Conservation (phyloP, 805 yeast genomes). For the Cyberlindnera subsufficiens region DNA sequence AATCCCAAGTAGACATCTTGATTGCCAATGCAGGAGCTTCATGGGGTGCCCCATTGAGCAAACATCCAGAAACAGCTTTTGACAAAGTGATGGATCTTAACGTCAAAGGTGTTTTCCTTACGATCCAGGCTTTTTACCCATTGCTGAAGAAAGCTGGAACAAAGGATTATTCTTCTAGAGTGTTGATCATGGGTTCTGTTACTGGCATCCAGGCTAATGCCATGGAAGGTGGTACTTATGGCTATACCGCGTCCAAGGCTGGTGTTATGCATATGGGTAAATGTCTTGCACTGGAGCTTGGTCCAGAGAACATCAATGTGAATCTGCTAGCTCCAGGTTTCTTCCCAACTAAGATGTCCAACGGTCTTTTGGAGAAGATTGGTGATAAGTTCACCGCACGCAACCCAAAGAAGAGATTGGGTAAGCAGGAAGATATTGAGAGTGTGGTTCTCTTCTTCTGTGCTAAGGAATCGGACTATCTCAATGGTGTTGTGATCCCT, state of each 20-base stretch:
- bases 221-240: constrained; percentile 43
- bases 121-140: constrained; percentile 60
- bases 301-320: constrained; percentile 61
- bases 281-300: constrained; percentile 58
- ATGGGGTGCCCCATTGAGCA: constrained; percentile 64
- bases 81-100: constrained; percentile 60
- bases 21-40: constrained; percentile 77
- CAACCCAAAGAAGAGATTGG: constrained; percentile 63
- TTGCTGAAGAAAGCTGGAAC: constrained; percentile 47
- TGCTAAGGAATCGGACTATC: constrained; percentile 49
- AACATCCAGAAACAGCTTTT: constrained; percentile 56
- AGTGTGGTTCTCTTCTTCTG: constrained; percentile 50
- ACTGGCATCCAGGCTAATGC: constrained; percentile 41
- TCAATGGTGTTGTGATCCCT: constrained; percentile 64
- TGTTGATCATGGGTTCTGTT: constrained; percentile 61
- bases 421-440: constrained; percentile 53
- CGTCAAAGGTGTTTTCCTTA: constrained; percentile 60
- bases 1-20: constrained; percentile 48
- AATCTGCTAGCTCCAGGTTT: constrained; percentile 74
- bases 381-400: constrained; percentile 39
- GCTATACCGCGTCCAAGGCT: constrained; percentile 70
- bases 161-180: constrained; percentile 54
- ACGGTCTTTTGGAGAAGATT: constrained; percentile 46
- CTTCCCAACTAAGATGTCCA: constrained; percentile 70
- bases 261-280: constrained; percentile 67